These are phyloP conservation scores for Daldinia vernicosa DNA, from an alignment of 495 filamentous ascomycete species.

Conservation along the genomic window DNA sequence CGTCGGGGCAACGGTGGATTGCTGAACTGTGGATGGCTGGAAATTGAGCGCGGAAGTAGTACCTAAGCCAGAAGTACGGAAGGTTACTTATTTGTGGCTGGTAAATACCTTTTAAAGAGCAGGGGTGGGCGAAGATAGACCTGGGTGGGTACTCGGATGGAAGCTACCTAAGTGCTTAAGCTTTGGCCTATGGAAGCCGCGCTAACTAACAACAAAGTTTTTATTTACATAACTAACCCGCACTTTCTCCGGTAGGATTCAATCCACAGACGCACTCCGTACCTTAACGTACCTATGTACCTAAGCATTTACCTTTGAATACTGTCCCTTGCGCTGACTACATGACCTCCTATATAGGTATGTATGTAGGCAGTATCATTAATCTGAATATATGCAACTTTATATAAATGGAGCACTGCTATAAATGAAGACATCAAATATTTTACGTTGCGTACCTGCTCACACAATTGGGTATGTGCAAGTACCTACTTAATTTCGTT, in stretches of 20 bases:
- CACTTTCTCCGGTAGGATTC: neutral
- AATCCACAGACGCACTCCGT: no score
- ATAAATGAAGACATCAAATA: neutral
- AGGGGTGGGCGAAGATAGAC: neutral
- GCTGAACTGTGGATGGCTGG: slow-evolving; percentile 27
- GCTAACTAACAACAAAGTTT: neutral
- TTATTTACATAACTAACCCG: neutral
- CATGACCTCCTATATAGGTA: no score
- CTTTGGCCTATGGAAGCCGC: neutral
- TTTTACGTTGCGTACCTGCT: neutral
- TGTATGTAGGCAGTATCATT: neutral
- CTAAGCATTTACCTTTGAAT: neutral
- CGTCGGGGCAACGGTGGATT: slow-evolving; percentile 48
- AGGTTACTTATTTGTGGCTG: slow-evolving; percentile 13
- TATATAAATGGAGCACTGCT: neutral
- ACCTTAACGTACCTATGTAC: neutral
- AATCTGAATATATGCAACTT: neutral
- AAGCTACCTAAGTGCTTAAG: no score
- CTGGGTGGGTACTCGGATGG: neutral
- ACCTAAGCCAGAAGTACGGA: neutral
- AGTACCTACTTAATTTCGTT: slow-evolving; percentile 1
- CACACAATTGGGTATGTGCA: neutral
- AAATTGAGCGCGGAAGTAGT: neutral
- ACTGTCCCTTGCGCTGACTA: neutral
- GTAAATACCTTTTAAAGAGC: slow-evolving; percentile 5